phyloP scores from a whole-genome alignment of 2,329 filamentous ascomycete species.

The Fusarium decemcellulare region DNA sequence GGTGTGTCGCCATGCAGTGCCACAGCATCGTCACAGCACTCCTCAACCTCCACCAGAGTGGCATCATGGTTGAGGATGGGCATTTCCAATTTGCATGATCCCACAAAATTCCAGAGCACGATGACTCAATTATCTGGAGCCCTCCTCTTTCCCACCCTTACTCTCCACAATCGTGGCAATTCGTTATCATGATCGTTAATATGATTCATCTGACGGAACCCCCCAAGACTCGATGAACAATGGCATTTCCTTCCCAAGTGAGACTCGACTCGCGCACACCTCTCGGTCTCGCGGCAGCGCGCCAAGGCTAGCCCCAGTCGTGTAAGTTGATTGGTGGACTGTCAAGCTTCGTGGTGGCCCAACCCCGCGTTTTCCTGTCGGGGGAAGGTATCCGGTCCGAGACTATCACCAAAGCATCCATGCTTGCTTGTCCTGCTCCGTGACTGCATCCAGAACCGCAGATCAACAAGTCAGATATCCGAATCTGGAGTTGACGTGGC shows the following conservation, averaged over 20 bases:
- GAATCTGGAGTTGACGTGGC: slow-evolving; percentile 1
- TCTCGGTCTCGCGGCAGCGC: neutral
- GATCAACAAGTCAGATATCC: slow-evolving; percentile 28
- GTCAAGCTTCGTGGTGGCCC: slow-evolving; percentile 17
- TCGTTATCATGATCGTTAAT: neutral
- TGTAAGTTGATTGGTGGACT: slow-evolving; percentile 50
- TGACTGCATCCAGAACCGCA: slow-evolving; percentile 20
- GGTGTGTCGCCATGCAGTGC: slow-evolving; percentile 18
- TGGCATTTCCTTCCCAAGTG: neutral
- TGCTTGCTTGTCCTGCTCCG: slow-evolving; percentile 11
- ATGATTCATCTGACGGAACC: slow-evolving; percentile 1
- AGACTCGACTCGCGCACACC: neutral
- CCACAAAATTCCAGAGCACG: neutral
- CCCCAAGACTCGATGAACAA: neutral
- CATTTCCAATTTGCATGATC: slow-evolving; percentile 14
- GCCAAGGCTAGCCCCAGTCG: slow-evolving; percentile 23
- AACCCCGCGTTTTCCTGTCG: slow-evolving; percentile 38
- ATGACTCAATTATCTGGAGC: neutral
- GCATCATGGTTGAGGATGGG: slow-evolving; percentile 15
- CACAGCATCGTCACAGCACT: slow-evolving; percentile 23
- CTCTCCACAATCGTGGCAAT: neutral
- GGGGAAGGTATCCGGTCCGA: slow-evolving; percentile 29
- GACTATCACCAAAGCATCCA: slow-evolving; percentile 27
- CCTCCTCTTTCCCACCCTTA: neutral
- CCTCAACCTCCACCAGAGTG: slow-evolving; percentile 14